phyloP scores from a whole-genome alignment of 2,329 filamentous ascomycete species.

The Diatrype stigma region DNA sequence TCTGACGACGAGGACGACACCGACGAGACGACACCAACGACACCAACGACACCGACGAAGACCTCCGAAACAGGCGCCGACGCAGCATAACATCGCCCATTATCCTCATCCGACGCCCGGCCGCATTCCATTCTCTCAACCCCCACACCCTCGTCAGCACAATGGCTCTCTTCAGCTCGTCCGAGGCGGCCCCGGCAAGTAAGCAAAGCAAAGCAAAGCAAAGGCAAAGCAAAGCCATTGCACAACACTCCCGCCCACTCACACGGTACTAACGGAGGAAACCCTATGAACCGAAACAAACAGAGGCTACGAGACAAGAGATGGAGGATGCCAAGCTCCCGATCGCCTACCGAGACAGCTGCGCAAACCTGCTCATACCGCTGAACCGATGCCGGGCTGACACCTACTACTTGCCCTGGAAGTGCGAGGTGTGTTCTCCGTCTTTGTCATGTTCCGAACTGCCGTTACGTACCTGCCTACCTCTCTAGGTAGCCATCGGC shows the following conservation, averaged over 20 bases:
- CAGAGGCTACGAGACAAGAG: slow-evolving; percentile 80
- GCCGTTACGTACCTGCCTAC: too few relatives aligned
- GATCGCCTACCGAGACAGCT: slow-evolving; percentile 89
- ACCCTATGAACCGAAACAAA: too few relatives aligned
- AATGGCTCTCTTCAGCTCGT: slow-evolving; percentile 23
- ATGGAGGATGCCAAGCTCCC: slow-evolving; percentile 91
- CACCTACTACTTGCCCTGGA: slow-evolving; percentile 94
- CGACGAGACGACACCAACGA: too few relatives aligned
- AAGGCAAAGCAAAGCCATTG: not conserved
- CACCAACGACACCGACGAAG: too few relatives aligned
- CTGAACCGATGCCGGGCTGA: slow-evolving; percentile 92
- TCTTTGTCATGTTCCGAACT: not conserved
- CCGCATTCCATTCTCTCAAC: too few relatives aligned
- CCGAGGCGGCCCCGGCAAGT: slow-evolving; percentile 24
- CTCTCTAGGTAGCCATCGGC: too few relatives aligned
- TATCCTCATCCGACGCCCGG: too few relatives aligned
- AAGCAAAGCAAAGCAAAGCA: slow-evolving; percentile 6
- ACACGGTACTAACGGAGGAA: not conserved
- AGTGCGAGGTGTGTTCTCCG: slow-evolving; percentile 83
- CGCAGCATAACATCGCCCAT: too few relatives aligned
- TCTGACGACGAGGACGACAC: too few relatives aligned
- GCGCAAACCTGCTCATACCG: slow-evolving; percentile 89
- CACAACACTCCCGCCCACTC: too few relatives aligned
- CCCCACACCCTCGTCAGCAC: too few relatives aligned
- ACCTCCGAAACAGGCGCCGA: too few relatives aligned